These are phyloP conservation scores for Prunus mume DNA, from an alignment of 306 rosid species.

Conservation along the genomic window DNA sequence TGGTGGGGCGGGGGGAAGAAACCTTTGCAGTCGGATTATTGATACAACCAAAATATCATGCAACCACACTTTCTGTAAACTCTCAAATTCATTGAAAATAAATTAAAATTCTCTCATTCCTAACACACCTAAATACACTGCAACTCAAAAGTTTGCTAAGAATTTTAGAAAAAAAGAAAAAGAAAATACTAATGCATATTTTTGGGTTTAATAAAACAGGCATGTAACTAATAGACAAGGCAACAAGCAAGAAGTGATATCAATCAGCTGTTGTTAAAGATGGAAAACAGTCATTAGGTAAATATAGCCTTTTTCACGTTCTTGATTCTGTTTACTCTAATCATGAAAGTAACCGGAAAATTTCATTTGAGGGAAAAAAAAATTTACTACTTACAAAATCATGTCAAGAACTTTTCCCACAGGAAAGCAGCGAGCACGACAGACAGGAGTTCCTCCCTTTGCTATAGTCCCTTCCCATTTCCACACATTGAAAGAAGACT, in stretches of 20 bases:
- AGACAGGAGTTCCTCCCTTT: slow-evolving; percentile 94
- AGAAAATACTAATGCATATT: background rate
- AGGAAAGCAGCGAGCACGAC: slow-evolving; percentile 98
- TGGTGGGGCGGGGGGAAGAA: background rate
- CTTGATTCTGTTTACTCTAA: background rate
- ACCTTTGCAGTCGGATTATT: background rate
- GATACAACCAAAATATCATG: background rate
- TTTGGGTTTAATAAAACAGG: background rate
- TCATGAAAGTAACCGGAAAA: background rate
- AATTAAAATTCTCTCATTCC: background rate
- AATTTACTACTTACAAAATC: slow-evolving; percentile 60
- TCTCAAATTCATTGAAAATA: background rate
- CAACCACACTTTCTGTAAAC: background rate
- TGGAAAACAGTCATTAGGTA: background rate
- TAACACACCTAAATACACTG: background rate
- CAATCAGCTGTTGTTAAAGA: background rate
- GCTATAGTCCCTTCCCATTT: slow-evolving; percentile 99
- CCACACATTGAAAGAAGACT: slow-evolving; percentile 69
- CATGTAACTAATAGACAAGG: background rate
- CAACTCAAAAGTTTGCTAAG: background rate
- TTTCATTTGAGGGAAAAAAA: background rate
- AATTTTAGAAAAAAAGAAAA: background rate
- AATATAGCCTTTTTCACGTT: background rate
- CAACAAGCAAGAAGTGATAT: background rate
- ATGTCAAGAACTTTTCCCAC: slow-evolving; percentile 86